Evolutionary conservation across 495 filamentous ascomycete genomes (phyloP).

Genomic region (Oidiodendron maius): DNA sequence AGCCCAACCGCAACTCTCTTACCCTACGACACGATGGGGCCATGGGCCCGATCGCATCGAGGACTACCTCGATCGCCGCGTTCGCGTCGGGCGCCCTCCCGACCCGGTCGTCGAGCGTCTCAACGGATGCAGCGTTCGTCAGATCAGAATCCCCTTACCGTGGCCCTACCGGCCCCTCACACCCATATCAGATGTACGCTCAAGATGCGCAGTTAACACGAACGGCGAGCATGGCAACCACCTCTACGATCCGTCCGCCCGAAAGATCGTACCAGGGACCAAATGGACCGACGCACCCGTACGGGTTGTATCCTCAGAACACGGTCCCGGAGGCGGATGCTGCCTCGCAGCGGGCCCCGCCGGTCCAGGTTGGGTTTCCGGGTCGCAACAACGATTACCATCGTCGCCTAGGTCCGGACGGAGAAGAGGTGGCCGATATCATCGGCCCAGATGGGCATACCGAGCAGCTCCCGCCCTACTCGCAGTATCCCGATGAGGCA

Average conservation of each 20-base stretch:
- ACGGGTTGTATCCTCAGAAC: conserved; percentile 76
- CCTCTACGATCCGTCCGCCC: conserved; percentile 43
- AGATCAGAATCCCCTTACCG: conserved; percentile 53
- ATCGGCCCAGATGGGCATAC: conserved; percentile 88
- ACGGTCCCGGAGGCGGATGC: conserved; percentile 36
- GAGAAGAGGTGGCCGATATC: conserved; percentile 78
- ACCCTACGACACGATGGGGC: conserved; percentile 35
- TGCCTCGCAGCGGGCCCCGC: conserved; percentile 30
- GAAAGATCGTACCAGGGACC: conserved; percentile 57
- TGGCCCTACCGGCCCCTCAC: conserved; percentile 66
- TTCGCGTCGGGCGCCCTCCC: conserved; percentile 9
- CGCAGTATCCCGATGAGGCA: conserved; percentile 63
- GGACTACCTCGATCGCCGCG: conserved; percentile 3
- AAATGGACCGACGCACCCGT: conserved; percentile 72
- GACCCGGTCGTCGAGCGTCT: conserved; percentile 29
- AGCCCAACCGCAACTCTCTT: conserved; percentile 37
- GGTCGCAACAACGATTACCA: conserved; percentile 59
- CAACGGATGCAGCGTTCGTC: conserved; percentile 33
- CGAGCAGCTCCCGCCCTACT: conserved; percentile 86
- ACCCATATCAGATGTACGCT: conserved; percentile 81
- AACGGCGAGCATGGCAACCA: conserved; percentile 59
- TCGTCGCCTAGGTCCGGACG: conserved; percentile 66
- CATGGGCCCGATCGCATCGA: conserved; percentile 21
- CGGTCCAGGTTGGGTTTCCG: conserved; percentile 64
- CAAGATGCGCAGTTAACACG: conserved; percentile 64